phyloP scores from a whole-genome alignment of 1,284 basidiomycete species.

The Wolfiporia cocos region DNA sequence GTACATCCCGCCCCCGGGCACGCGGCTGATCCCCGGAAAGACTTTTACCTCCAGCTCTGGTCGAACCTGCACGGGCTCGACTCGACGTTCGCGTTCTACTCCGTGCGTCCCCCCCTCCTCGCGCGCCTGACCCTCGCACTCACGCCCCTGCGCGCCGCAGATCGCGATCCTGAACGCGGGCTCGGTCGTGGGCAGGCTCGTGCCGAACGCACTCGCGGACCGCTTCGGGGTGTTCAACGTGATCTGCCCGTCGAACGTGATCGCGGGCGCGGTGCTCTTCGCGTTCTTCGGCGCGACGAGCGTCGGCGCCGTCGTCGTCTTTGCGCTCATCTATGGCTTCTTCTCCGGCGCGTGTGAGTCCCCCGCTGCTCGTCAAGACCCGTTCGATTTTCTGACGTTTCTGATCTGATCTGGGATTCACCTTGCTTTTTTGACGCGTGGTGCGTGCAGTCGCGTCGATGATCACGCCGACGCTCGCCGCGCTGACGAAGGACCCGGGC shows the following conservation, averaged over 20 bases:
- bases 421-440: too few species aligned
- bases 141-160: constrained; percentile 4
- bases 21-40: neutral
- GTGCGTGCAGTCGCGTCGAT: too few species aligned
- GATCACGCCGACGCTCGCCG: too few species aligned
- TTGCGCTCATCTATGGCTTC: constrained; percentile 20
- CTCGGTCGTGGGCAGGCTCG: constrained; percentile 11
- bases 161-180: constrained; percentile 16
- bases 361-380: too few species aligned
- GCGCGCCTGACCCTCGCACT: neutral
- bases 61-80: constrained; percentile 16
- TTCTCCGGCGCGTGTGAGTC: constrained; percentile 18
- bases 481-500: too few species aligned
- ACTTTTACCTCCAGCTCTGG: constrained; percentile 22
- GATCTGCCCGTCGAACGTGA: constrained; percentile 5
- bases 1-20: neutral
- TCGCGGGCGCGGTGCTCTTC: constrained; percentile 13
- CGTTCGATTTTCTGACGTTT: too few species aligned
- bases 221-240: constrained; percentile 15
- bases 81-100: constrained; percentile 16
- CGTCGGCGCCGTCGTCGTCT: constrained; percentile 11
- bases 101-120: constrained; percentile 4
- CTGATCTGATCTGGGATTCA: too few species aligned
- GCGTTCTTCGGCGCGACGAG: constrained; percentile 14
- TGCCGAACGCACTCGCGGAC: constrained; percentile 16